Evolutionary conservation across 495 filamentous ascomycete species (phyloP).

Genomic region (Daldinia caldariorum): DNA sequence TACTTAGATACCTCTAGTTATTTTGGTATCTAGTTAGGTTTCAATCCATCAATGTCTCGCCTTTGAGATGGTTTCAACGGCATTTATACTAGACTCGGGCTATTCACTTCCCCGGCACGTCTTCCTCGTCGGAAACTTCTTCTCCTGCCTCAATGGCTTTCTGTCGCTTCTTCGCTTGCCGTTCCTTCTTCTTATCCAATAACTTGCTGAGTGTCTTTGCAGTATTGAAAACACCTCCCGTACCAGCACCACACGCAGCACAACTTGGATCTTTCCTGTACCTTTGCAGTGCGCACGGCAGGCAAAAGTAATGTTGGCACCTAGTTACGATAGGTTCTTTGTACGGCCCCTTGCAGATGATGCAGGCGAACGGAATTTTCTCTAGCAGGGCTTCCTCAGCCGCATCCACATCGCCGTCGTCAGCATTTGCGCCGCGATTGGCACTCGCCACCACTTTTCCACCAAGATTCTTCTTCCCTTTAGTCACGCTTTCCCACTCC

Average conservation of each 20-base stretch:
- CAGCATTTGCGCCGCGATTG: slow-evolving; percentile 54
- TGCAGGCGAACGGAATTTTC: slow-evolving; percentile 93
- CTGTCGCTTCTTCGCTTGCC: slow-evolving; percentile 71
- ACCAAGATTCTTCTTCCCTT: slow-evolving; percentile 72
- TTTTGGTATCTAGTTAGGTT: neutral
- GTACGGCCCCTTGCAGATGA: slow-evolving; percentile 87
- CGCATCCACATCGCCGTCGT: slow-evolving; percentile 67
- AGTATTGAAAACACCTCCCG: slow-evolving; percentile 87
- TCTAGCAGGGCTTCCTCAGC: slow-evolving; percentile 81
- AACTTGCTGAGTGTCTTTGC: slow-evolving; percentile 85
- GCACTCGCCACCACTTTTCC: slow-evolving; percentile 73
- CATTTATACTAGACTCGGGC: neutral
- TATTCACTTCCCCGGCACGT: slow-evolving; percentile 45
- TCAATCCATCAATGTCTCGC: neutral
- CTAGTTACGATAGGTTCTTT: slow-evolving; percentile 85
- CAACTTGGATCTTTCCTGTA: slow-evolving; percentile 84
- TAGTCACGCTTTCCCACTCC: slow-evolving; percentile 89
- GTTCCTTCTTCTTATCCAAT: slow-evolving; percentile 82
- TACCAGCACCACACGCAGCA: slow-evolving; percentile 84
- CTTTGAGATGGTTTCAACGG: neutral
- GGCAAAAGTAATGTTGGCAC: slow-evolving; percentile 96
- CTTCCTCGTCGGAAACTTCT: slow-evolving; percentile 73
- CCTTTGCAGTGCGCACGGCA: slow-evolving; percentile 82
- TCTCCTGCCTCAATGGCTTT: slow-evolving; percentile 77
- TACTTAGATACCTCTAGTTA: neutral